These are phyloP conservation scores for Trifolium repens DNA, from an alignment of 306 rosid species.

Conservation along the genomic window DNA sequence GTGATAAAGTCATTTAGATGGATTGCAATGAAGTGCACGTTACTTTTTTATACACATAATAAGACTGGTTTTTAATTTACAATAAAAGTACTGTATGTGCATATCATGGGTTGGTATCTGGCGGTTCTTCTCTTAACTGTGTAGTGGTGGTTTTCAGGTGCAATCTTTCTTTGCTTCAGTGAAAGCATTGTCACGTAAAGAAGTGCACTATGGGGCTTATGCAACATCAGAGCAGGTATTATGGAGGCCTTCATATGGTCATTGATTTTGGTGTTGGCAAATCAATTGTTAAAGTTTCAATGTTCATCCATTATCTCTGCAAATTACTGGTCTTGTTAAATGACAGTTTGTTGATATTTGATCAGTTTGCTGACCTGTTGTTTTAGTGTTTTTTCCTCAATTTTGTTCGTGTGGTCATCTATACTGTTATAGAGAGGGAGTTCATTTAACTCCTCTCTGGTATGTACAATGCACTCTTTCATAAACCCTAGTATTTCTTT, in stretches of 20 bases:
- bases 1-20: background rate
- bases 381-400: background rate
- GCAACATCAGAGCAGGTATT: conserved; percentile 96
- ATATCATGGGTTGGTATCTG: conserved; percentile 4
- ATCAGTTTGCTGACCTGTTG: conserved; percentile 2
- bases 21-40: background rate
- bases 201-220: conserved; percentile 97
- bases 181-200: conserved; percentile 92
- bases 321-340: conserved; percentile 13
- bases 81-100: background rate
- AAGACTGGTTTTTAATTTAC: background rate
- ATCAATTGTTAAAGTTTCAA: conserved; percentile 11
- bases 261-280: conserved; percentile 23
- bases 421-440: conserved; percentile 15
- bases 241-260: conserved; percentile 32
- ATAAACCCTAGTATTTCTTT: background rate
- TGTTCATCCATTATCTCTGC: conserved; percentile 4
- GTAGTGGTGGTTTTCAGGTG: conserved; percentile 58
- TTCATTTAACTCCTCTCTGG: background rate
- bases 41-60: background rate
- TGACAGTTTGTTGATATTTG: background rate
- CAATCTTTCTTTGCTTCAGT: conserved; percentile 88
- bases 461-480: conserved; percentile 7
- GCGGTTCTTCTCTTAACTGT: conserved; percentile 34
- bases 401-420: conserved; percentile 9